A percentile compares a stretch with the other conserved stretches of the same genome.
phyloP scores from a whole-genome alignment of 805 yeast species.

The Cyberlindnera lachancei region DNA sequence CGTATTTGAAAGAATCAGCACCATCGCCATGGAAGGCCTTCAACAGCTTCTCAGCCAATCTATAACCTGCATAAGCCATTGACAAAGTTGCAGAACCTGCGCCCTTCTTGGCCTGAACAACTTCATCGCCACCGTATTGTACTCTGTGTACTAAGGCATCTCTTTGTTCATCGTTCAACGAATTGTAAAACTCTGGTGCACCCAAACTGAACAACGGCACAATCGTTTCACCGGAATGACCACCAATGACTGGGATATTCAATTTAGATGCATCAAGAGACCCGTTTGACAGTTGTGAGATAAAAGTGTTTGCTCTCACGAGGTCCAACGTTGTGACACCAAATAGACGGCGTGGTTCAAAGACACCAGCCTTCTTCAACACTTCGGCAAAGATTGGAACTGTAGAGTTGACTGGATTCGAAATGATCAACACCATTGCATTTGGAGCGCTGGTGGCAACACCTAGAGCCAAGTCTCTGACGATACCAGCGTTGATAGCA shows the following conservation, averaged over 20 bases:
- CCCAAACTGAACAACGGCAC: constrained; percentile 68
- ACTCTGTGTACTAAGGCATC: constrained; percentile 67
- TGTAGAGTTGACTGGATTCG: constrained; percentile 81
- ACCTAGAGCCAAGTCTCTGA: constrained; percentile 66
- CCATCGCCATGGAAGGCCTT: constrained; percentile 41
- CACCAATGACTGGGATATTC: constrained; percentile 72
- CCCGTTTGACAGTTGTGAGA: constrained; percentile 15
- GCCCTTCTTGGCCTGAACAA: constrained; percentile 78
- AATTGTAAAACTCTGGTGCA: constrained; percentile 35
- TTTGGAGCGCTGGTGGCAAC: constrained; percentile 61
- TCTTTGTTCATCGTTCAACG: constrained; percentile 33
- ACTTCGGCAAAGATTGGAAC: constrained; percentile 82
- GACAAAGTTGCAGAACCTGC: constrained; percentile 81
- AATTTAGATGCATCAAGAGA: constrained; percentile 11
- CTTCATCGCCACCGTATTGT: constrained; percentile 87
- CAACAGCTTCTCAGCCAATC: constrained; percentile 62
- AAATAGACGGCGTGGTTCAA: constrained; percentile 68
- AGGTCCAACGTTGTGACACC: constrained; percentile 82
- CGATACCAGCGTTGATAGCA: constrained; percentile 78
- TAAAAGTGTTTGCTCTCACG: constrained; percentile 62
- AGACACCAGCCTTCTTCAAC: constrained; percentile 60
- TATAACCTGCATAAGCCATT: constrained; percentile 82
- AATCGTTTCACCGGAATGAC: constrained; percentile 80
- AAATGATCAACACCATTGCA: constrained; percentile 59
- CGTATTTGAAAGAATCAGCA: constrained; percentile 25